Conservation (phyloP, 768 basidiomycete genomes). For the Gloeostereum incarnatum region DNA sequence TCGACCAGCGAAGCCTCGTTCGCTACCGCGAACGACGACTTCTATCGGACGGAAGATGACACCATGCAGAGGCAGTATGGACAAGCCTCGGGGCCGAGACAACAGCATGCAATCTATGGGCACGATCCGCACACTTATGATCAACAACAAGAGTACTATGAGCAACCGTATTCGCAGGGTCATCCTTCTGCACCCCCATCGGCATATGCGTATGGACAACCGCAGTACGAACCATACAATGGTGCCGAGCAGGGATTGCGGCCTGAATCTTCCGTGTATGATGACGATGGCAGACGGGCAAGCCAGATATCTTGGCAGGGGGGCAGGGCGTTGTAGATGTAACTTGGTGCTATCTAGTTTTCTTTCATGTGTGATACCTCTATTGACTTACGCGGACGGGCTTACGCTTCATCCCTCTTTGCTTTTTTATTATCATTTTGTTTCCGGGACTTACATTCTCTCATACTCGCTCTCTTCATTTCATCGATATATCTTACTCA, state of each 20-base stretch:
- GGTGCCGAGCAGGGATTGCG: background rate
- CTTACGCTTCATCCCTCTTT: too few relatives aligned
- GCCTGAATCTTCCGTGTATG: slow-evolving; percentile 10
- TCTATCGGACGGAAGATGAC: slow-evolving; percentile 21
- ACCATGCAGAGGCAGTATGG: background rate
- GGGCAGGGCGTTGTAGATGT: slow-evolving; percentile 9
- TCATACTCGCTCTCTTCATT: too few relatives aligned
- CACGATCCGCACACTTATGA: background rate
- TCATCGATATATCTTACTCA: too few relatives aligned
- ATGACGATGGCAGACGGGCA: slow-evolving; percentile 14
- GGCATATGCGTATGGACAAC: slow-evolving; percentile 1
- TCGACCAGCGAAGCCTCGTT: slow-evolving; percentile 21
- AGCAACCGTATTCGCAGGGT: background rate
- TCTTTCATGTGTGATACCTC: too few relatives aligned
- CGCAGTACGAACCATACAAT: background rate
- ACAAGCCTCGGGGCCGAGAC: too few relatives aligned
- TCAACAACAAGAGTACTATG: background rate
- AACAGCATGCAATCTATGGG: too few relatives aligned
- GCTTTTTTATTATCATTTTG: too few relatives aligned
- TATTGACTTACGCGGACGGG: too few relatives aligned
- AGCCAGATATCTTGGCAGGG: slow-evolving; percentile 8
- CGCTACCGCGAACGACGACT: slow-evolving; percentile 35
- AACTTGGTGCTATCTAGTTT: too few relatives aligned
- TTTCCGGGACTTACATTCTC: too few relatives aligned
- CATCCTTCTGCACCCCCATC: background rate